Percentiles rank a stretch among this genome's conserved stretches.
These are phyloP conservation scores for Forsythia viridissima DNA, from an alignment of 257 asterid genomes.

Conservation along the genomic window DNA sequence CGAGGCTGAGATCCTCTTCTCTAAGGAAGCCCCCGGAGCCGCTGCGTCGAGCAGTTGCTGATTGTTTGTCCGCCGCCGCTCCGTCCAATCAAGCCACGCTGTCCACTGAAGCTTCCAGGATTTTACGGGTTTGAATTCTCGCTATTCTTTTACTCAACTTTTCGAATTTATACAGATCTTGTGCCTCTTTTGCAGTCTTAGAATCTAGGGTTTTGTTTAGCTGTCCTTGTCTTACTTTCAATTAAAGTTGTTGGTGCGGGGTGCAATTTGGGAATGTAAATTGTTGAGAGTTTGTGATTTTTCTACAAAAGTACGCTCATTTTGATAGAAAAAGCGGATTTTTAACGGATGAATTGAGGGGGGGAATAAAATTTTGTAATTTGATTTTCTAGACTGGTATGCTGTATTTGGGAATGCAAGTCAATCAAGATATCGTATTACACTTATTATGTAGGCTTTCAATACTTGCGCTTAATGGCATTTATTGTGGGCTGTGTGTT, in stretches of 20 bases:
- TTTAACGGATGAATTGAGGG: constrained; percentile 11
- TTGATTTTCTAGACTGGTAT: constrained; percentile 16
- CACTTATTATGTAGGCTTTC: background rate
- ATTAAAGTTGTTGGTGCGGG: background rate
- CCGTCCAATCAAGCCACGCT: constrained; percentile 55
- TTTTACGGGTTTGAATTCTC: constrained; percentile 71
- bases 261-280: background rate
- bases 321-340: background rate
- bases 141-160: constrained; percentile 21
- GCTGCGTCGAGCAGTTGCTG: constrained; percentile 93
- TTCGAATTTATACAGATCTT: constrained; percentile 16
- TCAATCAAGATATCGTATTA: constrained; percentile 20
- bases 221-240: background rate
- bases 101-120: constrained; percentile 77
- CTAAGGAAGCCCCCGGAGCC: constrained; percentile 98
- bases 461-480: background rate
- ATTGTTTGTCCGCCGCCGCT: constrained; percentile 83
- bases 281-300: background rate
- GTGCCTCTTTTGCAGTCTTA: background rate
- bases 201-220: constrained; percentile 20
- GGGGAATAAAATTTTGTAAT: constrained; percentile 10
- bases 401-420: constrained; percentile 21
- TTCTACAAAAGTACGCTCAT: background rate
- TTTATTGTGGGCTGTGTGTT: background rate
- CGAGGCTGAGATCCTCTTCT: constrained; percentile 90